A percentile compares a stretch with the other conserved stretches of the same genome.
Conservation (phyloP, 225 moss, liverwort and hornwort genomes). For the Physcomitrium patens region DNA sequence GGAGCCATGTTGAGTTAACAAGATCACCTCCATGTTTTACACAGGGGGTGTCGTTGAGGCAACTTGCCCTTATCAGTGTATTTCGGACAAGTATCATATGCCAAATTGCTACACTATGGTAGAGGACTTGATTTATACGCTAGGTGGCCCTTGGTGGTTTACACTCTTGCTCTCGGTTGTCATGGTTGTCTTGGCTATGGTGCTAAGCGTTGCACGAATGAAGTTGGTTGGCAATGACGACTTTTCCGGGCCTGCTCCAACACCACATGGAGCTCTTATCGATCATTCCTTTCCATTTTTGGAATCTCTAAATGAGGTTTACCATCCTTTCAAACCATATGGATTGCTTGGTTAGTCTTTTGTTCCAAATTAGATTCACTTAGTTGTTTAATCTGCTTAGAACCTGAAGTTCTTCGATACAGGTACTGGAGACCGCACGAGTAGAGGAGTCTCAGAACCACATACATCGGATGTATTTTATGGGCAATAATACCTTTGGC, state of each 20-base stretch:
- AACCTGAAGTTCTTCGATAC: conserved; percentile 21
- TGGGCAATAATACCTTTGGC: conserved; percentile 94
- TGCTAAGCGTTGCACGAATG: conserved; percentile 94
- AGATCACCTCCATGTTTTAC: conserved; percentile 17
- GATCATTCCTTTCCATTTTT: conserved; percentile 95
- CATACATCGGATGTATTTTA: conserved; percentile 91
- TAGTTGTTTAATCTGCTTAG: conserved; percentile 1
- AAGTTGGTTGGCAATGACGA: conserved; percentile 96
- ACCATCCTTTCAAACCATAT: conserved; percentile 2
- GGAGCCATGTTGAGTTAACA: conserved; percentile 22
- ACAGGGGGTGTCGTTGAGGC: conserved; percentile 83
- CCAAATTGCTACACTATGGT: conserved; percentile 95
- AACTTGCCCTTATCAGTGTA: conserved; percentile 78
- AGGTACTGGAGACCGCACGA: conserved; percentile 94
- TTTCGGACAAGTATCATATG: conserved; percentile 88
- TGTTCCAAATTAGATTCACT: not conserved
- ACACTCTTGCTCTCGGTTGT: conserved; percentile 80
- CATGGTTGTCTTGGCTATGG: conserved; percentile 86
- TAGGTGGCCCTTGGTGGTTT: conserved; percentile 94
- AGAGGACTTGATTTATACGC: conserved; percentile 88
- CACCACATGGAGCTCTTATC: conserved; percentile 74
- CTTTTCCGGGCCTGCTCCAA: conserved; percentile 88
- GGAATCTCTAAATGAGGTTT: conserved; percentile 97
- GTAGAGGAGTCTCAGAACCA: conserved; percentile 97
- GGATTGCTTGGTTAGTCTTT: conserved; percentile 10